Evolutionary conservation across 768 basidiomycete species (phyloP).

Genomic region (Boletus speciosus): DNA sequence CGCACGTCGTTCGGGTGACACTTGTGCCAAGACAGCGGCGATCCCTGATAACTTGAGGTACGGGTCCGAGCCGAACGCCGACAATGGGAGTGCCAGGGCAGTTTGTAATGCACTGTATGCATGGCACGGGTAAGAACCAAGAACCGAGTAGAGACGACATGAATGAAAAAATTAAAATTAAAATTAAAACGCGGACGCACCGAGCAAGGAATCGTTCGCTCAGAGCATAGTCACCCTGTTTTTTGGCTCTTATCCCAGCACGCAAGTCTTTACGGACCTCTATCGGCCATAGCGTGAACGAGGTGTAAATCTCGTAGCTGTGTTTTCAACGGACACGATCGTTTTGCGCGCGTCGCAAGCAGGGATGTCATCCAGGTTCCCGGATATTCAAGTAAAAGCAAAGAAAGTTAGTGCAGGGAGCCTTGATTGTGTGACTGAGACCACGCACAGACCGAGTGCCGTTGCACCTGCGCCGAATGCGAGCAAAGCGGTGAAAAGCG

Average conservation of each 20-base stretch:
- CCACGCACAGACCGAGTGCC: constrained; percentile 42
- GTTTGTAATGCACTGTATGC: constrained; percentile 52
- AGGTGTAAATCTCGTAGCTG: constrained; percentile 55
- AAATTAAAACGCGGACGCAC: constrained; percentile 31
- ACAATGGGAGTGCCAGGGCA: constrained; percentile 42
- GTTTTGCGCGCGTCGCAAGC: neutral
- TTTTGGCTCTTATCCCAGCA: constrained; percentile 58
- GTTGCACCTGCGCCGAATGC: constrained; percentile 38
- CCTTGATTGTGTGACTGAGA: neutral
- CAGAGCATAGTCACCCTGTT: constrained; percentile 49
- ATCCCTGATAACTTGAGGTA: constrained; percentile 69
- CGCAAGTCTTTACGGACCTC: constrained; percentile 64
- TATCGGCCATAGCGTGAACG: constrained; percentile 63
- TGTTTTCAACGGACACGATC: neutral
- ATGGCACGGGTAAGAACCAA: neutral
- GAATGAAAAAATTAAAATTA: neutral
- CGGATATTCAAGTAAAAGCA: neutral
- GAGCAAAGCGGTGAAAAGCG: constrained; percentile 38
- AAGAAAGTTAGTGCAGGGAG: neutral
- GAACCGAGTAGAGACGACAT: too few relatives aligned
- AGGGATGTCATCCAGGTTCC: neutral
- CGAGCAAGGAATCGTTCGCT: constrained; percentile 51
- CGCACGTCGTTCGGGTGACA: constrained; percentile 33
- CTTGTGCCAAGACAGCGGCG: constrained; percentile 56
- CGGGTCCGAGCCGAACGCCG: constrained; percentile 40